A percentile compares a stretch with the other conserved stretches of the same genome.
Conservation (phyloP, 139 green algal genomes). For the Chlamydomonas sp. region DNA sequence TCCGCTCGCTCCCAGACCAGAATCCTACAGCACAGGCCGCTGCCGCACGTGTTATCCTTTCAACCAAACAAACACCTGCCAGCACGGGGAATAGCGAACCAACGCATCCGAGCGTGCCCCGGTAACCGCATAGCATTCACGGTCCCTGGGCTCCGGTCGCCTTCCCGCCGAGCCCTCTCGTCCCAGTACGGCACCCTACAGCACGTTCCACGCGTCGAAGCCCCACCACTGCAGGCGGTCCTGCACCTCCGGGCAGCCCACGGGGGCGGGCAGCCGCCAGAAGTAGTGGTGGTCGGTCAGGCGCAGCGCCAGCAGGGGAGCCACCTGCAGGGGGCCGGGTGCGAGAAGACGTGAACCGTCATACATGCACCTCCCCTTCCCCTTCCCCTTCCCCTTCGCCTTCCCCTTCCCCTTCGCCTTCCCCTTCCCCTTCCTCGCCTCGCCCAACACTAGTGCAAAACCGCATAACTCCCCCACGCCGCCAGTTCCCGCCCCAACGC, state of each 20-base stretch:
- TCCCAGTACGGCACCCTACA: not conserved
- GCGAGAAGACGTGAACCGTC: not conserved
- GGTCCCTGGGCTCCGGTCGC: too few species aligned
- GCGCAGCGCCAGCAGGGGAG: constrained; percentile 12
- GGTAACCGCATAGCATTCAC: too few species aligned
- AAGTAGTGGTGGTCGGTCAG: constrained; percentile 40
- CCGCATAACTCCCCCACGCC: not conserved
- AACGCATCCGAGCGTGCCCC: too few species aligned
- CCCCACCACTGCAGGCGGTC: constrained; percentile 44
- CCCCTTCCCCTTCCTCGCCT: not conserved
- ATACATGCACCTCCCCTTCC: not conserved
- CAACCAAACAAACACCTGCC: too few species aligned
- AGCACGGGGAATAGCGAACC: too few species aligned
- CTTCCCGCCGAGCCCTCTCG: not conserved
- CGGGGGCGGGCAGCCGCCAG: constrained; percentile 31
- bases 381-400: not conserved
- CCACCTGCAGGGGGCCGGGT: not conserved
- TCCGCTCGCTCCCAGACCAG: too few species aligned
- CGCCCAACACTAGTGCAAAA: not conserved
- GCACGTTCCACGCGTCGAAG: constrained; percentile 40
- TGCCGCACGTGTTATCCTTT: too few species aligned
- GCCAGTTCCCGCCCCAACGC: not conserved
- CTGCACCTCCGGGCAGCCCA: constrained; percentile 41
- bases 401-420: not conserved
- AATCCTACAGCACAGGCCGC: too few species aligned